phyloP scores from a whole-genome alignment of 148 eudicot species.

The Oxyria digyna region DNA sequence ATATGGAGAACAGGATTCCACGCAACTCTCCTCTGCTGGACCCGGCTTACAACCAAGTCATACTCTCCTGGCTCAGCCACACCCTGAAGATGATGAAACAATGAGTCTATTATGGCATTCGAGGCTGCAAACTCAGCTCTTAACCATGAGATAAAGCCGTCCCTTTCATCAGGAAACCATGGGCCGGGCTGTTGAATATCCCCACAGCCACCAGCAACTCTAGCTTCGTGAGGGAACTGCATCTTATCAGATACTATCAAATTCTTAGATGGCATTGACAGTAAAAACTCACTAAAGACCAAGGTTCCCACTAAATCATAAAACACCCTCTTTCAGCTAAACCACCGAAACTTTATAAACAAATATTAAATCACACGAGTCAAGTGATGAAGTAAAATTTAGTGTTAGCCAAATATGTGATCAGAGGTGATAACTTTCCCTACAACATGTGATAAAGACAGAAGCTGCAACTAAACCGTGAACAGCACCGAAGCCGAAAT shows the following conservation, averaged over 20 bases:
- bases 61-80: conserved; percentile 40
- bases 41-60: conserved; percentile 28
- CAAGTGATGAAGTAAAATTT: background rate
- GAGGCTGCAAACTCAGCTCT: conserved; percentile 55
- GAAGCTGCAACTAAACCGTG: background rate
- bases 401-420: background rate
- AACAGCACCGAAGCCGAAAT: background rate
- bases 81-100: conserved; percentile 35
- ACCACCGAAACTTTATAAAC: background rate
- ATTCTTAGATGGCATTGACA: conserved; percentile 12
- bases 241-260: conserved; percentile 7
- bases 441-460: background rate
- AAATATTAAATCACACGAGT: background rate
- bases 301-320: background rate
- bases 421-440: background rate
- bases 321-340: background rate
- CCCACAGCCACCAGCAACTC: background rate
- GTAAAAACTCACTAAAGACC: background rate
- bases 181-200: conserved; percentile 6
- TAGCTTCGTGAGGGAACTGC: conserved; percentile 8
- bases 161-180: conserved; percentile 12
- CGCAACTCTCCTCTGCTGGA: conserved; percentile 42
- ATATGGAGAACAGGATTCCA: conserved; percentile 49
- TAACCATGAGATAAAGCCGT: conserved; percentile 13
- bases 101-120: conserved; percentile 45